Conservation (phyloP, 2,329 filamentous ascomycete genomes). For the Fusarium sarcochroum region DNA sequence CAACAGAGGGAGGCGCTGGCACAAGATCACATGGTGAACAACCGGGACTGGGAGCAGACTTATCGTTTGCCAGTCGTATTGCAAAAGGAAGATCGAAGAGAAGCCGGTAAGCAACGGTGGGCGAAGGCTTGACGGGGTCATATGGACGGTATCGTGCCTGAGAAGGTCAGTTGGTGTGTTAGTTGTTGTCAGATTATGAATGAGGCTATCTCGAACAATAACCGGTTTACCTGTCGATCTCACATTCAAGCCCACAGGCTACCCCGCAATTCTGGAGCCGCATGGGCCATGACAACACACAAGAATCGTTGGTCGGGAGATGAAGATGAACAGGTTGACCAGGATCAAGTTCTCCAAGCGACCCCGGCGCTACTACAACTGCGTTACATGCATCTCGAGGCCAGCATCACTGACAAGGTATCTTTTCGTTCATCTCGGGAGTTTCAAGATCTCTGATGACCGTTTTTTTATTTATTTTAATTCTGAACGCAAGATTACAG, state of each 20-base stretch:
- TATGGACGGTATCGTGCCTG: neutral
- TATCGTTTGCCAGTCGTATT: constrained; percentile 42
- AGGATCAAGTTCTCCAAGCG: constrained; percentile 14
- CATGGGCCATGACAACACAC: constrained; percentile 31
- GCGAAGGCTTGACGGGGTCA: neutral
- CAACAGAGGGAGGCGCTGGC: neutral
- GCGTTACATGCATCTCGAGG: neutral
- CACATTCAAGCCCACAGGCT: constrained; percentile 27
- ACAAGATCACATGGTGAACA: neutral
- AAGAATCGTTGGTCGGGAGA: constrained; percentile 13
- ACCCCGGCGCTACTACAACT: constrained; percentile 5
- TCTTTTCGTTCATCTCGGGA: neutral
- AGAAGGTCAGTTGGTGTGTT: constrained; percentile 1
- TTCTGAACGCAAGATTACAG: neutral
- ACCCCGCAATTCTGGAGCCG: constrained; percentile 44
- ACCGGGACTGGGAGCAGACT: neutral
- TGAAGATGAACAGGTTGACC: constrained; percentile 20
- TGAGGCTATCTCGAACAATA: constrained; percentile 38
- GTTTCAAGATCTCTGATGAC: neutral
- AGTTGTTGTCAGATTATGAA: constrained; percentile 10
- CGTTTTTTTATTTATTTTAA: too few relatives aligned
- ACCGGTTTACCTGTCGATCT: constrained; percentile 23
- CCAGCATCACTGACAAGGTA: neutral
- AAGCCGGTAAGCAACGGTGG: neutral
- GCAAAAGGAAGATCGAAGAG: constrained; percentile 13